Conservation (phyloP, 2,329 filamentous ascomycete genomes). For the Xylariales sp. region DNA sequence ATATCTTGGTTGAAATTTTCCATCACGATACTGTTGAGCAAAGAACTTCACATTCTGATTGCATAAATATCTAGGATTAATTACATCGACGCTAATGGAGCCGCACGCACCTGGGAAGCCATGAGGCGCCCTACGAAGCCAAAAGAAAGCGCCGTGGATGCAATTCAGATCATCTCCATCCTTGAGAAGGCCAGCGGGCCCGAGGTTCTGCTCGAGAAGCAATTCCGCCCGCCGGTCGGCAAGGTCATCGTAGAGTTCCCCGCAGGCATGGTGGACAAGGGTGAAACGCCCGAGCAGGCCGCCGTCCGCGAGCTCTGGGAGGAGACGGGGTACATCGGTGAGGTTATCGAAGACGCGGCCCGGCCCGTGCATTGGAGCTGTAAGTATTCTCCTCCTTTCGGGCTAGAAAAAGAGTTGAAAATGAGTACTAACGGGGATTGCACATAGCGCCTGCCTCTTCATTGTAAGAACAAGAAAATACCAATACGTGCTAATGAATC, state of each 20-base stretch:
- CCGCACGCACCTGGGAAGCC: conserved; percentile 64
- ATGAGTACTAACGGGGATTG: conserved; percentile 1
- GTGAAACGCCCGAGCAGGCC: conserved; percentile 56
- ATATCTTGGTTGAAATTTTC: too few species aligned
- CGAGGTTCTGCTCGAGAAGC: conserved; percentile 61
- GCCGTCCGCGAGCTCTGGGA: conserved; percentile 62
- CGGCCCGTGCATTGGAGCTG: conserved; percentile 21
- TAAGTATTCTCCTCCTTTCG: conserved; percentile 12
- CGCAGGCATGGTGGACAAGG: conserved; percentile 59
- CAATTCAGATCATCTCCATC: conserved; percentile 69
- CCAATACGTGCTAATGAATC: conserved; percentile 4
- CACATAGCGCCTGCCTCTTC: conserved; percentile 23
- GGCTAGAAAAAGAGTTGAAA: background rate
- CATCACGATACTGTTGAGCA: too few species aligned
- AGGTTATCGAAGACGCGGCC: conserved; percentile 29
- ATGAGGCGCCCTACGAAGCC: conserved; percentile 68
- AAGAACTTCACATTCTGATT: too few species aligned
- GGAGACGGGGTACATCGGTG: conserved; percentile 62
- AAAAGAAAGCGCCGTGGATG: conserved; percentile 58
- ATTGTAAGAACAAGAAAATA: conserved; percentile 12
- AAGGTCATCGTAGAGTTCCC: conserved; percentile 60
- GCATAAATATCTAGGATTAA: too few species aligned
- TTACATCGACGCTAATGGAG: conserved; percentile 60
- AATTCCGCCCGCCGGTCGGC: conserved; percentile 60
- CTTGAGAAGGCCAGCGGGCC: conserved; percentile 48